These are phyloP conservation scores for Solanum pinnatisectum DNA, from an alignment of 257 asterid species.

Conservation along the genomic window DNA sequence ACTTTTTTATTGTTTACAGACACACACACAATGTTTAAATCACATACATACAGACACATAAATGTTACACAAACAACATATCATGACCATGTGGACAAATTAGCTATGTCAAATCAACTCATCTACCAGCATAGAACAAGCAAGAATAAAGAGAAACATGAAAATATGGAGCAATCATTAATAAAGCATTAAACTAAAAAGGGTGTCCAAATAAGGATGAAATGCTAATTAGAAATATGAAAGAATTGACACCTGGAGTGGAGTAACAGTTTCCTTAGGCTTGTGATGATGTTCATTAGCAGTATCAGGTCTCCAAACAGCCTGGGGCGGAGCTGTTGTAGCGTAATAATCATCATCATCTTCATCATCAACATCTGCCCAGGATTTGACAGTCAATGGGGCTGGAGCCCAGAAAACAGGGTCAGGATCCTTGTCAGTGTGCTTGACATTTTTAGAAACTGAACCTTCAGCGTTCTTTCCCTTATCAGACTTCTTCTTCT, in stretches of 20 bases:
- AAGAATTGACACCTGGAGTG: slow-evolving; percentile 45
- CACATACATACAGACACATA: not conserved
- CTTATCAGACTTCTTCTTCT: slow-evolving; percentile 84
- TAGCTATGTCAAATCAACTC: not conserved
- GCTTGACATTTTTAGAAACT: slow-evolving; percentile 21
- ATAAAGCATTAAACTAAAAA: not conserved
- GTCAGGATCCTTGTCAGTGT: slow-evolving; percentile 8
- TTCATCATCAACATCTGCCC: slow-evolving; percentile 99
- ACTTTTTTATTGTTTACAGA: not conserved
- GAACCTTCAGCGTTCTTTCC: slow-evolving; percentile 26
- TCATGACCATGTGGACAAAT: not conserved
- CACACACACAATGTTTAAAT: not conserved
- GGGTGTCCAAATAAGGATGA: not conserved
- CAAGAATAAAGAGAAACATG: not conserved
- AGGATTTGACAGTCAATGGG: slow-evolving; percentile 68
- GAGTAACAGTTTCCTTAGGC: slow-evolving; percentile 7
- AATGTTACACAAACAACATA: not conserved
- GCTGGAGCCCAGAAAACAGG: slow-evolving; percentile 92
- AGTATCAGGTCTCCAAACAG: slow-evolving; percentile 49
- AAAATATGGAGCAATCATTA: not conserved
- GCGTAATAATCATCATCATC: slow-evolving; percentile 94
- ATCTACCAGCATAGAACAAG: not conserved
- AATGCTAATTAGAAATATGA: not conserved
- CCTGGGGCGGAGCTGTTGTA: slow-evolving; percentile 77
- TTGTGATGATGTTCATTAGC: slow-evolving; percentile 17